Evolutionary conservation across 352 stramenopile species (phyloP).

Genomic region (Phytophthora rubi): DNA sequence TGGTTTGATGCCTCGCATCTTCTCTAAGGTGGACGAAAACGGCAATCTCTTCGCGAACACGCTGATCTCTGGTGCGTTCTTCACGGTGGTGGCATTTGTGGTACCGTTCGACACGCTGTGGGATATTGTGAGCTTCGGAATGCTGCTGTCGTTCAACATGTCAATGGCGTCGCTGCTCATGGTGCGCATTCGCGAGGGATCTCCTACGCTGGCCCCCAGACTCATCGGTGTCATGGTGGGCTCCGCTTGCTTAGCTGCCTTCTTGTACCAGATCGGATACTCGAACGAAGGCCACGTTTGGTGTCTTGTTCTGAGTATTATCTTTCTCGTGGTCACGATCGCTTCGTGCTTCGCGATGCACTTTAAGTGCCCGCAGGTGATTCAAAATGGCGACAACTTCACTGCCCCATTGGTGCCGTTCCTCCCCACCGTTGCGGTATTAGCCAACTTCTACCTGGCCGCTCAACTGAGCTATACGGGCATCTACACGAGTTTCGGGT

Average conservation of each 20-base stretch:
- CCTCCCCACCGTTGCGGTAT: slow-evolving; percentile 52
- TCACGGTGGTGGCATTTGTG: slow-evolving; percentile 71
- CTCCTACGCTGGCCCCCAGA: slow-evolving; percentile 43
- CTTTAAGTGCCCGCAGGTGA: slow-evolving; percentile 66
- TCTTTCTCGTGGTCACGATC: slow-evolving; percentile 55
- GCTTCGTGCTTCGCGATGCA: slow-evolving; percentile 36
- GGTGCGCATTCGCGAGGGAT: slow-evolving; percentile 63
- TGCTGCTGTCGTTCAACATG: slow-evolving; percentile 88
- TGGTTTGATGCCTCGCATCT: slow-evolving; percentile 92
- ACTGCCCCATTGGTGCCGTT: slow-evolving; percentile 71
- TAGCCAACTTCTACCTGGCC: slow-evolving; percentile 76
- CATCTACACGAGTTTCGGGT: slow-evolving; percentile 58
- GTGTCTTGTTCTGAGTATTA: slow-evolving; percentile 46
- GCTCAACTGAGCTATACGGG: slow-evolving; percentile 56
- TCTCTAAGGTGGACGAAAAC: slow-evolving; percentile 85
- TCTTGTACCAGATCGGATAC: slow-evolving; percentile 71
- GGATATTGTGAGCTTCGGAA: slow-evolving; percentile 90
- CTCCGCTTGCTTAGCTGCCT: slow-evolving; percentile 44
- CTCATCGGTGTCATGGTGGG: slow-evolving; percentile 51
- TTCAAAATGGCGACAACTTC: slow-evolving; percentile 62
- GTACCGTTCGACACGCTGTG: slow-evolving; percentile 83
- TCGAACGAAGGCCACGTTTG: slow-evolving; percentile 33
- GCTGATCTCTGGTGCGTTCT: slow-evolving; percentile 67
- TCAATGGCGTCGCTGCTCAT: slow-evolving; percentile 80
- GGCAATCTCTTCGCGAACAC: slow-evolving; percentile 85